Conservation (phyloP, 768 basidiomycete species). For the Krasilnikovozyma curviuscula region DNA sequence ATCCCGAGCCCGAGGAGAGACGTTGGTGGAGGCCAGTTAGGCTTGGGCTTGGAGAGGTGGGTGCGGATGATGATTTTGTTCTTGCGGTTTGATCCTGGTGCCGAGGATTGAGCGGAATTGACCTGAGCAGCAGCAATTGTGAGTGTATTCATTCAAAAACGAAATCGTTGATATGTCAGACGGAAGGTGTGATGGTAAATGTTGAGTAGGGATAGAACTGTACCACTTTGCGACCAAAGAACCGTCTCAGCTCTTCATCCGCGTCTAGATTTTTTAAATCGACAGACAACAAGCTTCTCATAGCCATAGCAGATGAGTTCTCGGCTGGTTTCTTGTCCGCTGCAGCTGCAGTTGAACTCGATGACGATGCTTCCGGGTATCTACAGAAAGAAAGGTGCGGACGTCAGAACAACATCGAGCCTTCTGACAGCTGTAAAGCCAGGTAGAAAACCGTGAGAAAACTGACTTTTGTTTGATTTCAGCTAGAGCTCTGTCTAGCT, state of each 20-base stretch:
- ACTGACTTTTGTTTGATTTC: conserved; percentile 60
- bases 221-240: conserved; percentile 83
- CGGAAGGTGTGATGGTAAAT: background rate
- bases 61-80: conserved; percentile 30
- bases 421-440: conserved; percentile 12
- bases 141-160: too few species aligned
- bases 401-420: conserved; percentile 18
- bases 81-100: background rate
- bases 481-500: conserved; percentile 63
- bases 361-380: background rate
- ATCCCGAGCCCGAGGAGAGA: conserved; percentile 44
- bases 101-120: background rate
- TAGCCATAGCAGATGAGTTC: background rate
- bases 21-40: conserved; percentile 46
- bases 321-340: conserved; percentile 5
- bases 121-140: background rate
- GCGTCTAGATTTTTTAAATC: conserved; percentile 63
- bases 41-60: conserved; percentile 54
- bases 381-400: conserved; percentile 21
- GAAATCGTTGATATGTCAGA: too few species aligned
- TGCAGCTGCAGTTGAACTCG: background rate
- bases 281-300: conserved; percentile 44
- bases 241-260: conserved; percentile 75
- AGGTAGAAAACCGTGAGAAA: background rate
- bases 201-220: conserved; percentile 20